Evolutionary conservation across 495 filamentous ascomycete genomes (phyloP), one percentile per base, ranked within the genome.

Genomic region (Xylaria intraflava): DNA sequence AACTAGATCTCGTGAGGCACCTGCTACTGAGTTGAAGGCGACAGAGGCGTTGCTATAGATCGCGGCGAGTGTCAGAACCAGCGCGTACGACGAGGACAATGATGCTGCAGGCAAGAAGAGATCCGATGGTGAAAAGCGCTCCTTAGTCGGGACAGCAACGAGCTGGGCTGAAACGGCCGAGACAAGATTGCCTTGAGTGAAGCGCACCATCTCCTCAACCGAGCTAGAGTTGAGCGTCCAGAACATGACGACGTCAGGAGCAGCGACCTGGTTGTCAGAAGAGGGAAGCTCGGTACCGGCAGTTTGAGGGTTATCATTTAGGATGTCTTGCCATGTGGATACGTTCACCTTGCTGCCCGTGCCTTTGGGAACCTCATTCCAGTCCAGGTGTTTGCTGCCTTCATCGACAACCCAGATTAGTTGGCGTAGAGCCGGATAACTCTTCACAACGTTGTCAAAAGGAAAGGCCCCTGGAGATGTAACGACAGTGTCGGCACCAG

Each of bases 401-500:
- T 87, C 77, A 60, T 96, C 93, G 6, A 93, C 94, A 3, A 96
- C 91, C 89, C 90, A 97, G 52, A 96, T 78, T 12, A 96, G 79
- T 49, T 90, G 82, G 50, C 85, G 83, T 8, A 97, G 73, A 43
- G 81, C 77, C 10, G 81, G 72, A 64, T 86, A 87, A 51, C 72
- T 76, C 59, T 83, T 81, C 12, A 81, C 77, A 16, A 94, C 77
- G 27, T 80, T 70, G 50, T 88, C 82, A 23, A 97, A 79, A 26
- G 95, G 89, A 49, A 97, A 77, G 14, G 88, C 82, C n/a, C 93
- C 93, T 6, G 92, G 92, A 14, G 84, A 83, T 1, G 89, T 89
- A 51, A 99, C 78, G 35, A 97, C 73, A 12, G 83, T 78, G 62
- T 99, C 91, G 11, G 89, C 87, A 24, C 82, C 74, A 4, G 83